Evolutionary conservation across 805 yeast species (phyloP), one percentile per base, ranked within the genome.

Genomic region (Komagataella kurtzmanii): DNA sequence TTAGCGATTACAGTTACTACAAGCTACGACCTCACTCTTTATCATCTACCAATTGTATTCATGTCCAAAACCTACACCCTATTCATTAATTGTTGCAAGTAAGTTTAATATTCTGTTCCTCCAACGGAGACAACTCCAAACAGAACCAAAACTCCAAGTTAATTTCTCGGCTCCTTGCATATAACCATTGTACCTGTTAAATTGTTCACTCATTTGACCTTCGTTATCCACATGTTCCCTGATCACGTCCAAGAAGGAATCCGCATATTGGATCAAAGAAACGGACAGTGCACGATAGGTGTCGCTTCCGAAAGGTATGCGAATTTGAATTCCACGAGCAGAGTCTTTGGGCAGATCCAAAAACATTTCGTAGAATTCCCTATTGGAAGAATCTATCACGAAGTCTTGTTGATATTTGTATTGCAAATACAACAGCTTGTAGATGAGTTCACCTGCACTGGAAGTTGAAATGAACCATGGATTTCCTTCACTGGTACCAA

Each of bases 391-490:
- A 2, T 62, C 54, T 18, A 65, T 58, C 3, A 72, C 59, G 47
- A 84, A 63, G 61, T 80, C 81, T 24, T 67, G 54, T 48, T 69
- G 58, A 17, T 63, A 55, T 6, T 57, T 57, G 55, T 70, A 66
- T 45, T 75, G 63, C 55, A 75, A 75, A 61, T 68, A 68, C 24
- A 84, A 70, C 53, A 77, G 61, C 59, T 76, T 79, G 64, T 75
- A 83, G 46, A 84, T 61, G 17, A 83, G 57, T 61, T 83, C 87
- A 4, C 87, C 70, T 2, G 87, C 88, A 3, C 85, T 71, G 0
- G 85, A 77, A 1, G 91, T 85, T 3, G 86, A 70, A 53, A 90
- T 76, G 61, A 89, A 88, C 98, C 97, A 90, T 5, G 98, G 97
- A 60, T 90, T 89, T 2, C 97, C 97, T 58, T 83, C 88, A 36